Percentiles rank a stretch among this genome's conserved stretches.
phyloP scores from a whole-genome alignment of 768 basidiomycete species.

The Boletales sp. region DNA sequence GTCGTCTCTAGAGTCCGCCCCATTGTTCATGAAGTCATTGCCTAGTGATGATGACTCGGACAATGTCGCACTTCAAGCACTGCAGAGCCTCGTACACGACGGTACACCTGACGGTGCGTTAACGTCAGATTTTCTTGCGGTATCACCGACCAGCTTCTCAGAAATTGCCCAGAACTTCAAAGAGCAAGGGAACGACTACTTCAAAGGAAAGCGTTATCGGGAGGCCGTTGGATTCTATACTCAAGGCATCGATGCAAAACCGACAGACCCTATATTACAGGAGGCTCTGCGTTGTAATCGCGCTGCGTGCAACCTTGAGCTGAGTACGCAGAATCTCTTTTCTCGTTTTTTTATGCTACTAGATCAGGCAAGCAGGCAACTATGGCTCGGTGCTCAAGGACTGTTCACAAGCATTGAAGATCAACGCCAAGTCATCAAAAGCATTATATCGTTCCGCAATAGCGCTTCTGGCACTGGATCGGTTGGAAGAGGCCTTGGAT shows the following conservation, averaged over 20 bases:
- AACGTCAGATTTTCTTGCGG: neutral
- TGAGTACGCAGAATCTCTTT: slow-evolving; percentile 48
- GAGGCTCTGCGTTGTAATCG: slow-evolving; percentile 83
- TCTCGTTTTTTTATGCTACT: too few species aligned
- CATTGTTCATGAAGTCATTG: slow-evolving; percentile 90
- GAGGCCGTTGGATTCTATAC: slow-evolving; percentile 91
- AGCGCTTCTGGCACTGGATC: slow-evolving; percentile 71
- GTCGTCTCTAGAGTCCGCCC: slow-evolving; percentile 57
- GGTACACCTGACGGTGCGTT: slow-evolving; percentile 91
- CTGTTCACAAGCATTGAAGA: slow-evolving; percentile 64
- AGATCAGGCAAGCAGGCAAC: slow-evolving; percentile 60
- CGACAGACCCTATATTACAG: slow-evolving; percentile 52
- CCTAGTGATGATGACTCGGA: slow-evolving; percentile 66
- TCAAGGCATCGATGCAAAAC: slow-evolving; percentile 83
- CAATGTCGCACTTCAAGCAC: slow-evolving; percentile 68
- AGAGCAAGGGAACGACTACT: slow-evolving; percentile 94
- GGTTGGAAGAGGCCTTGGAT: slow-evolving; percentile 79
- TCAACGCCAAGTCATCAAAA: slow-evolving; percentile 71
- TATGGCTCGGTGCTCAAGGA: slow-evolving; percentile 84
- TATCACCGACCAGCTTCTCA: slow-evolving; percentile 26
- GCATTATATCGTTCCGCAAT: slow-evolving; percentile 83
- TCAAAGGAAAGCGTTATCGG: slow-evolving; percentile 78
- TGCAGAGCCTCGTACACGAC: slow-evolving; percentile 84
- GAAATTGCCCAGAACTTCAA: slow-evolving; percentile 93
- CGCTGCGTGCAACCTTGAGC: slow-evolving; percentile 89